Conservation (phyloP, 768 basidiomycete species). For the Leccinum subgranulosum region DNA sequence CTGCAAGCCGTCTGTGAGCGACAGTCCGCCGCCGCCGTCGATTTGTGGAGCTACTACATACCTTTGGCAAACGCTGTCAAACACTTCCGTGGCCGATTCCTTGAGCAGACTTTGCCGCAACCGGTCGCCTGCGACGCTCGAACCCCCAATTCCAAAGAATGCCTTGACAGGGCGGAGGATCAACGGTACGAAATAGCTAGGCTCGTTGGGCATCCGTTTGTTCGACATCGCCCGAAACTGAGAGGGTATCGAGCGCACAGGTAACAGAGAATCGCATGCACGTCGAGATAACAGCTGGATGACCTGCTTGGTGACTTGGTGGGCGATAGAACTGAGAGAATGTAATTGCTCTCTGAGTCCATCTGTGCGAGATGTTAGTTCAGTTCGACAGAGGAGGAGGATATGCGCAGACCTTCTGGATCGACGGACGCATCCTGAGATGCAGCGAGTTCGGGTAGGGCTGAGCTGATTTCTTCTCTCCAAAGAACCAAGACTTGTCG, state of each 20-base stretch:
- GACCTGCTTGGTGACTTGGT: slow-evolving; percentile 61
- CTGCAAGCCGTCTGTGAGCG: slow-evolving; percentile 34
- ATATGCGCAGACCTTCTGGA: slow-evolving; percentile 48
- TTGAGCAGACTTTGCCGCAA: slow-evolving; percentile 55
- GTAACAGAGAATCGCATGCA: slow-evolving; percentile 81
- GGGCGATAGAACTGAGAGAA: slow-evolving; percentile 47
- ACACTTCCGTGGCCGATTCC: slow-evolving; percentile 57
- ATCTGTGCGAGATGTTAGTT: slow-evolving; percentile 34
- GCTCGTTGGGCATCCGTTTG: slow-evolving; percentile 67
- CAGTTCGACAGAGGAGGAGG: neutral
- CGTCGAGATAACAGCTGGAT: slow-evolving; percentile 68
- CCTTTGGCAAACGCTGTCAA: slow-evolving; percentile 69
- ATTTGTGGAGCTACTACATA: slow-evolving; percentile 26
- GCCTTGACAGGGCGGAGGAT: slow-evolving; percentile 78
- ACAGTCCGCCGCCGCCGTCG: neutral
- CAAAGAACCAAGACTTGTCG: slow-evolving; percentile 56
- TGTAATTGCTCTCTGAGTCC: slow-evolving; percentile 54
- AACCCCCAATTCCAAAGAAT: slow-evolving; percentile 63
- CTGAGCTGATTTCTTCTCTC: slow-evolving; percentile 60
- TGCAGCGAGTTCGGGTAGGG: slow-evolving; percentile 48
- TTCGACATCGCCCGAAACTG: slow-evolving; percentile 86
- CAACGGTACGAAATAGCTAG: slow-evolving; percentile 81
- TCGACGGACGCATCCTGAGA: slow-evolving; percentile 31
- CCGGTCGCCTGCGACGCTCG: slow-evolving; percentile 56
- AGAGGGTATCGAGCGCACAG: slow-evolving; percentile 84